phyloP scores from a whole-genome alignment of 1,139 yeast genomes.

The Kodamaea derodonti region DNA sequence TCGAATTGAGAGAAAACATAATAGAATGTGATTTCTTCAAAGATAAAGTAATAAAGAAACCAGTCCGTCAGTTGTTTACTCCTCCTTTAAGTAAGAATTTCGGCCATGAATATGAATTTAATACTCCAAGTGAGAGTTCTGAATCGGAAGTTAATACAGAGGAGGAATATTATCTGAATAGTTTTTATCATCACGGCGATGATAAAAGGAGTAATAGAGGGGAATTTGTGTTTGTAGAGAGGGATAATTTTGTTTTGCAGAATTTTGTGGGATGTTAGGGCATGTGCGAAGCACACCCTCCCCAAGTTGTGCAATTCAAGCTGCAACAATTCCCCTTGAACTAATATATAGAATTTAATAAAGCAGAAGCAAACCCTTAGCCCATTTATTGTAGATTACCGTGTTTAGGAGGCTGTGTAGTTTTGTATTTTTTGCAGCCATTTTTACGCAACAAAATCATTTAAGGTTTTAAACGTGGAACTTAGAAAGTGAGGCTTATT shows the following conservation, averaged over 20 bases:
- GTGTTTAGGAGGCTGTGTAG: too few species aligned
- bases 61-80: slow-evolving; percentile 1
- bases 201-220: background rate
- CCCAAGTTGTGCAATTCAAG: too few species aligned
- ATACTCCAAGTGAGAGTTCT: background rate
- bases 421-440: too few species aligned
- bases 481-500: too few species aligned
- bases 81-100: slow-evolving; percentile 1
- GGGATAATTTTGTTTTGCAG: background rate
- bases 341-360: too few species aligned
- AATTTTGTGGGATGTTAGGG: background rate
- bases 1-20: slow-evolving; percentile 41
- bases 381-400: too few species aligned
- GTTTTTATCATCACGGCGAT: background rate
- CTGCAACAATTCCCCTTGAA: too few species aligned
- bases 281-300: too few species aligned
- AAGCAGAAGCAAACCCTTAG: too few species aligned
- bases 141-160: background rate
- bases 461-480: too few species aligned
- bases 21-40: slow-evolving; percentile 38
- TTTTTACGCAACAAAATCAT: too few species aligned
- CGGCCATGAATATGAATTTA: background rate
- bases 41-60: slow-evolving; percentile 13
- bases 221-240: background rate
- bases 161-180: background rate